Base-by-base conservation (phyloP, 2,329 filamentous ascomycete genomes). In the Talaromyces amestolkiae region DNA sequence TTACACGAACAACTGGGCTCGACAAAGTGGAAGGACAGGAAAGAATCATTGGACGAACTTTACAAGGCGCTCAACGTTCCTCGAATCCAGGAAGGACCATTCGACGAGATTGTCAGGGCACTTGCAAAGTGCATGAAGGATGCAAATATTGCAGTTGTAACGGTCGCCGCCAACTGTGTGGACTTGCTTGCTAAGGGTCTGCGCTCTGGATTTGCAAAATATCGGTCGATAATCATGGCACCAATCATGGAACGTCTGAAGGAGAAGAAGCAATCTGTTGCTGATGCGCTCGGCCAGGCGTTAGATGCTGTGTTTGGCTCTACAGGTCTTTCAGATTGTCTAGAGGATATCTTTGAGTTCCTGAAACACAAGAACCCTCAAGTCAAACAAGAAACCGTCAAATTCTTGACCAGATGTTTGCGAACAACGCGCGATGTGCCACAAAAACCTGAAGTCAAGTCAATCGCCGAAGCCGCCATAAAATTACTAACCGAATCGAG, bases 91-190 rank as follows among this genome's bases (percentile, higher is more conserved):
- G 94, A 98, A 71, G 91, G 88, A 7, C 90, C 92, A 63, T 98
- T 93, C 74, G 87, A 89, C 75, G 94, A 98, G 72, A 85, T 98
- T 70, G 87, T 91, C 64, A 86, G 91, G 67, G 89, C 87, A 3
- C 84, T 98, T 63, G 94, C 95, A 53, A 99, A 98, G 79, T 92
- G 88, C 72, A 99, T 99, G 95, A 99, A 99, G 78, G 96, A 99
- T 72, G 95, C 96, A 71, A 99, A 99, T 74, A 90, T 99, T 70
- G 90, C 92, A 5, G 95, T 98, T 58, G 95, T 97, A 22, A 95
- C 91, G 1, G 89, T 95, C 69, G 94, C 96, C 6, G 95, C 94
- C 2, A 93, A 96, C 72, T 97, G 94, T 78, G 90, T 97, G 39
- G 93, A 98, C 73, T 85, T 91, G 33, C 82, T 99, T 31, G 94